Percentiles rank a stretch among this genome's conserved stretches.
Conservation (phyloP, 2,329 filamentous ascomycete genomes). For the Paecilomyces formosus region DNA sequence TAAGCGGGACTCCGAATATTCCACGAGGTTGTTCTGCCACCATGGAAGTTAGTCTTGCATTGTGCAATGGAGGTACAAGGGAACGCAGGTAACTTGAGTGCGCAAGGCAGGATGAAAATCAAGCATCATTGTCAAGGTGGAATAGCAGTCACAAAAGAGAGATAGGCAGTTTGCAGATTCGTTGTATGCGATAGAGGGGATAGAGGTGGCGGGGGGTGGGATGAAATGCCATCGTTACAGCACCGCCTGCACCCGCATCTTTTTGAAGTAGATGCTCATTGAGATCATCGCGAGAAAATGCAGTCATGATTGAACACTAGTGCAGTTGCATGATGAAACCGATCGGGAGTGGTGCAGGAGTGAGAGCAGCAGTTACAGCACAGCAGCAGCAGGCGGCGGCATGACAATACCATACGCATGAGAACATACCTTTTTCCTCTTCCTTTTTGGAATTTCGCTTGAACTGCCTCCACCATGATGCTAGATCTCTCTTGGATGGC, state of each 20-base stretch:
- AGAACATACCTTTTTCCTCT: constrained; percentile 53
- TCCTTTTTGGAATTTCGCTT: constrained; percentile 61
- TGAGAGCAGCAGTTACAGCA: background rate
- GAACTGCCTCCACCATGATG: constrained; percentile 97
- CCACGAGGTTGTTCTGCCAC: constrained; percentile 47
- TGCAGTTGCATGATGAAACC: background rate
- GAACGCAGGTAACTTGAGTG: background rate
- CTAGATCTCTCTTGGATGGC: constrained; percentile 77
- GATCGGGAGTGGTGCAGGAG: background rate
- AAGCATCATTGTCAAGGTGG: background rate
- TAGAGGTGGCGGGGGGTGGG: background rate
- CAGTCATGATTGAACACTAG: background rate
- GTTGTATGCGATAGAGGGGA: background rate
- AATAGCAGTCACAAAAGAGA: background rate
- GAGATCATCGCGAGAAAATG: background rate
- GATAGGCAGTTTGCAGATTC: background rate
- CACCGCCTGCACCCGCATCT: background rate
- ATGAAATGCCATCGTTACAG: background rate
- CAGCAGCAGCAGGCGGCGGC: no score
- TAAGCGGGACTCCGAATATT: constrained; percentile 90
- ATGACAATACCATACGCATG: background rate
- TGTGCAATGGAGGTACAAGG: background rate
- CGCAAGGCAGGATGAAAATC: background rate
- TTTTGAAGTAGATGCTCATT: background rate
- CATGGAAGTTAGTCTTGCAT: background rate